Evolutionary conservation across 2,329 filamentous ascomycete genomes (phyloP), one percentile per base, ranked within the genome.

Genomic region (Pseudogymnoascus pannorum): DNA sequence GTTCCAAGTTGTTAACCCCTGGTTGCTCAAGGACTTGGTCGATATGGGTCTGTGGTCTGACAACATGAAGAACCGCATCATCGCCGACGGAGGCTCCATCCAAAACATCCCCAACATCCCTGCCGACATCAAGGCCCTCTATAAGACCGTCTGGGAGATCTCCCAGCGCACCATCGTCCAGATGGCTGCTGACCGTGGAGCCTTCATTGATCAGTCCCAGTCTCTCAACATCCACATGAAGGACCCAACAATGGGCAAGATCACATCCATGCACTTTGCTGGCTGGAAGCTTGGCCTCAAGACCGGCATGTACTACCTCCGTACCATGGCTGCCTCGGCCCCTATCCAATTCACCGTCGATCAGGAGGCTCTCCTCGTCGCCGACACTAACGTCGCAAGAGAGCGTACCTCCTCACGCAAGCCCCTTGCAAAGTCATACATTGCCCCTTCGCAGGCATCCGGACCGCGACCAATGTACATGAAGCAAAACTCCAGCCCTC

Each of bases 11-110:
- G 94, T 99, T 75, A 99, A 99, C 81, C 94, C 94, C 59, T 99
- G 94, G 94, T 79, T 99, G 65, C 86, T 99, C 64, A 97, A 96
- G 82, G 94, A 99, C 71, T 86, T 99, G 29, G 94, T 99, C 68
- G 94, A 99, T 73, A 90, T 97, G 80, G 94, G 94, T 64, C 83
- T 99, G 48, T 99, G 94, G 94, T 97, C 93, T 57, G 93, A 99
- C 78, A 91, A 92, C 79, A 99, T 99, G 94, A 99, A 99, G 87
- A 99, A 99, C 82, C 92, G 94, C 70, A 99, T 99, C 82, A 99
- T 99, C 72, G 89, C 94, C 62, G 93, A 97, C 65, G 91, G 91
- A 68, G 94, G 94, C 67, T 97, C 93, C 18, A 89, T 99, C 61
- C 94, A 97, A 77, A 93, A 94, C 76, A 93, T 99, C 66, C 90